Base-by-base conservation (phyloP, 129 eudicot genomes). In the Escallonia rubra region DNA sequence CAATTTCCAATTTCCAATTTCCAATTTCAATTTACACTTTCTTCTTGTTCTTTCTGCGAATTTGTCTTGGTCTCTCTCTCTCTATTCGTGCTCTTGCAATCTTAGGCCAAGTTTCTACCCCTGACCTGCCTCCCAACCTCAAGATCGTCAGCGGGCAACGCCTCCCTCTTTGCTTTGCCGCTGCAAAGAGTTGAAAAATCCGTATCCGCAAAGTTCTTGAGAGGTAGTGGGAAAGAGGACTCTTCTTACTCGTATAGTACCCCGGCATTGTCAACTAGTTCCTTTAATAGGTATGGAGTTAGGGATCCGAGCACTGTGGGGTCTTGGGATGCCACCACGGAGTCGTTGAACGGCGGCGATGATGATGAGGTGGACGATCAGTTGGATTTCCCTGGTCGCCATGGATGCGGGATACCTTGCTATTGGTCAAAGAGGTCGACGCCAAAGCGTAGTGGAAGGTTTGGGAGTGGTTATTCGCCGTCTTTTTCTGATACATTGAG, bases 331-430 rank as follows among this genome's bases (percentile, higher is more conserved):
- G 95, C 80, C 6, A 73, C 91, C 41, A 84, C 92, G 0, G 86
- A 72, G 23, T 93, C 96, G 9, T 78, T 78, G 16, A 84, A 76
- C 76, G 90, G 78, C 63, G 88, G 81, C 45, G n/a, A n/a, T n/a
- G 96, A 86, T 74, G 82, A 80, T 74, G 94, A 89, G 52, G 76
- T 46, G 71, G 89, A 85, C 52, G 96, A 84, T 73, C 84, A 70
- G 41, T 80, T 86, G 65, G 95, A 80, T 76, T 87, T 86, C 53
- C 86, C 90, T 4, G 90, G 92, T 5, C 82, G 86, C 6, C 86
- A 78, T 53, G 98, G 99, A 57, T 93, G 99, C 79, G 99, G 99
- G 52, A 89, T 93, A 61, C 90, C 99, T 55, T 93, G 99, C 73
- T 91, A 88, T 64, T 89, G 99, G 99, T 86, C 99, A 2, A 93